phyloP scores from a whole-genome alignment of 805 yeast species.

The Scheffersomyces lignosus region DNA sequence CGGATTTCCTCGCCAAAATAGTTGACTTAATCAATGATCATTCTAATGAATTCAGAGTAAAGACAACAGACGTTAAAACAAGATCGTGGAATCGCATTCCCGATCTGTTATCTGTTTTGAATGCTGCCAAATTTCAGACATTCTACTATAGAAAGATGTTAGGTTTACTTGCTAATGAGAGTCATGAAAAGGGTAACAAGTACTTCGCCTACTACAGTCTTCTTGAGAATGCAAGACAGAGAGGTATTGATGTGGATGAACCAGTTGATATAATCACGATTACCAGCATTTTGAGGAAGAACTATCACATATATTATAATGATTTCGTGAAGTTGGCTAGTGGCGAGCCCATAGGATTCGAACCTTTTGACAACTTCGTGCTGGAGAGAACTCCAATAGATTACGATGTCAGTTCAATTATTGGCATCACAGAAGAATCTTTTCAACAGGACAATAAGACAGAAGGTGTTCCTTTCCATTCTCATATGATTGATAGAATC shows the following conservation, averaged over 20 bases:
- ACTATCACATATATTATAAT: constrained; percentile 31
- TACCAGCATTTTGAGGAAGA: constrained; percentile 37
- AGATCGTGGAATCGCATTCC: constrained; percentile 48
- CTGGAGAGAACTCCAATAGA: constrained; percentile 7
- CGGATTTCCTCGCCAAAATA: constrained; percentile 17
- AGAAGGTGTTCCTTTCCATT: not conserved
- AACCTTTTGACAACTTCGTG: constrained; percentile 35
- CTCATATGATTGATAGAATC: constrained; percentile 4
- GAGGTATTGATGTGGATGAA: constrained; percentile 49
- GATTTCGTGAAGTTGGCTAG: constrained; percentile 48
- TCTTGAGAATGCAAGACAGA: constrained; percentile 45
- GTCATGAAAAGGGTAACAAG: constrained; percentile 14
- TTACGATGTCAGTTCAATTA: constrained; percentile 5
- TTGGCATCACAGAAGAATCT: constrained; percentile 5
- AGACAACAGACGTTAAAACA: constrained; percentile 59
- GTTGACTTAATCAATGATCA: constrained; percentile 13
- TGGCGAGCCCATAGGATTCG: constrained; percentile 46
- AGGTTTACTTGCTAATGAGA: constrained; percentile 28
- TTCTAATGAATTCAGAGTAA: constrained; percentile 11
- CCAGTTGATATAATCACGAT: constrained; percentile 46
- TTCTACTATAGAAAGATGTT: constrained; percentile 56
- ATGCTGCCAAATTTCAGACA: constrained; percentile 58
- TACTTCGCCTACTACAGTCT: constrained; percentile 41
- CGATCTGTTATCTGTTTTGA: constrained; percentile 46
- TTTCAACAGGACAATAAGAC: not conserved